Conservation (phyloP, 805 yeast species). For the Kuraishia ogatae region DNA sequence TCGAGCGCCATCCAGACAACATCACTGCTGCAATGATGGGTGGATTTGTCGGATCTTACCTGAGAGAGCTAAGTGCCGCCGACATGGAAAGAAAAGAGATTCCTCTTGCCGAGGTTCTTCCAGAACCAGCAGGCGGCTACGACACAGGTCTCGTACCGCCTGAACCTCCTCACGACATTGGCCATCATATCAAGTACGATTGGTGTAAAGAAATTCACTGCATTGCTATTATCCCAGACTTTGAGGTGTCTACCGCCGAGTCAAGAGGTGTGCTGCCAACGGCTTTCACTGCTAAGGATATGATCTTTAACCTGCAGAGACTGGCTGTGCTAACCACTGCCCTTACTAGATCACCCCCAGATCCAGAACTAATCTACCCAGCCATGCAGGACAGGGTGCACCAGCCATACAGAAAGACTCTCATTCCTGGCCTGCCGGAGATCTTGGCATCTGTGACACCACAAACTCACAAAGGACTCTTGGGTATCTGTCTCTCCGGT, state of each 20-base stretch:
- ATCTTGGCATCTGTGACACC: conserved; percentile 79
- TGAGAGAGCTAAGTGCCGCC: conserved; percentile 66
- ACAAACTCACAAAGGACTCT: conserved; percentile 67
- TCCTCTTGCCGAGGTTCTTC: conserved; percentile 79
- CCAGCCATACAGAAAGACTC: conserved; percentile 90
- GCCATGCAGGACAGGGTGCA: conserved; percentile 97
- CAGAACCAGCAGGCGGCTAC: conserved; percentile 64
- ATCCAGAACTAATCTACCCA: conserved; percentile 75
- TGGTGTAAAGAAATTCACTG: conserved; percentile 83
- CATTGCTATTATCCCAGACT: conserved; percentile 85
- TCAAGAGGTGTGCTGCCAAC: conserved; percentile 86
- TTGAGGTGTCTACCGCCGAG: conserved; percentile 89
- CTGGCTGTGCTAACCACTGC: conserved; percentile 90
- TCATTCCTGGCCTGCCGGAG: conserved; percentile 86
- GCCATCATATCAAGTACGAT: conserved; percentile 79
- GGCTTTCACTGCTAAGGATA: conserved; percentile 68
- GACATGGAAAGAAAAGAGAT: conserved; percentile 73
- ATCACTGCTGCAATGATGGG: conserved; percentile 99
- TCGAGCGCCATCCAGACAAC: conserved; percentile 97
- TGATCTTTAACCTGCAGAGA: conserved; percentile 89
- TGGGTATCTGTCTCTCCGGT: conserved; percentile 93
- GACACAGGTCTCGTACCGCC: conserved; percentile 66
- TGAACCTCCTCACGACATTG: conserved; percentile 77
- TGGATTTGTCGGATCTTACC: conserved; percentile 93
- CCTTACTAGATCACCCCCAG: conserved; percentile 75